Evolutionary conservation across 306 rosid species (phyloP), one percentile per base, ranked within the genome.

Genomic region (Quercus gilva): DNA sequence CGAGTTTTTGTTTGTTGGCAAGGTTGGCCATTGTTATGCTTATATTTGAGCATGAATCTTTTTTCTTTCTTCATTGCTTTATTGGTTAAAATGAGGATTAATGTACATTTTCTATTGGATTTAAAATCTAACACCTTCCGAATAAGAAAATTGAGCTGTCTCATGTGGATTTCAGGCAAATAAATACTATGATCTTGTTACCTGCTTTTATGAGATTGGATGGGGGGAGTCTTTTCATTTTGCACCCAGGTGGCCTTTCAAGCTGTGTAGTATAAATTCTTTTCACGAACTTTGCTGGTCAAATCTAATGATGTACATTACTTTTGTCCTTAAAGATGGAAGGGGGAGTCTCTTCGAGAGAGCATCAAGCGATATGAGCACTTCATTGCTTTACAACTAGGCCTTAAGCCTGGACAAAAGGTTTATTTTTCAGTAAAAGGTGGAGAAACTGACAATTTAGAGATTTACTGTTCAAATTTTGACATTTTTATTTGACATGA

Each of bases 181-280:
- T 55, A 94, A 92, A 58, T 94, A 89, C 86, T 94, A 94, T 81
- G 98, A 94, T 85, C 92, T 94, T 65, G 94, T 83, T 37, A 94
- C 98, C 68, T 87, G 97, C 90, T 94, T 94, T 84, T 94, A 94
- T 85, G 98, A 94, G 83, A 92, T 89, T 78, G 98, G 98, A 76
- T 94, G 98, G 98, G 98, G 98, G 52, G 97, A 91, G 82, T 94
- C 98, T 31, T 94, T 94, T 86, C 98, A 94, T 89, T 94, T 94
- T 88, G 98, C 98, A 26, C 88, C 78, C 67, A 91, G 98, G 97
- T 92, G 26, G 67, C 45, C 57, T 59, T 83, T 67, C 45, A 29
- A 18, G 49, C 20, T 29, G 33, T 65, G 23, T 43, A 31, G 23
- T 18, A 31, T 63, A 31, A 31, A 29, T 26, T 18, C 49, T 65